Evolutionary conservation across 164 flowering plant species (phyloP), one percentile per base, ranked within the genome.

Genomic region (Tetrastigma voinierianum): DNA sequence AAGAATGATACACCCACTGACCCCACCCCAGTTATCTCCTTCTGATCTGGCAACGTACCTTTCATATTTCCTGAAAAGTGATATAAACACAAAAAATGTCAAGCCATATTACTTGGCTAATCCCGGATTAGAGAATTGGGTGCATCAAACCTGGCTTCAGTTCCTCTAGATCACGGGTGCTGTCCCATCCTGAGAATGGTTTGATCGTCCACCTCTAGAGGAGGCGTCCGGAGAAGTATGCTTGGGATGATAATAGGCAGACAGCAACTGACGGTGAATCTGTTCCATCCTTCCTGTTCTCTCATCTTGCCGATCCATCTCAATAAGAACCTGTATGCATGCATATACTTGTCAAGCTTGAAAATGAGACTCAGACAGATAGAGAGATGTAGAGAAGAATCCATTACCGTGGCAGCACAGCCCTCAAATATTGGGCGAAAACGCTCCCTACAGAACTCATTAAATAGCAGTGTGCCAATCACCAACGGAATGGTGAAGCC

Each of bases 371-470:
- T 25, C 16, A 19, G 10, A 10, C 6, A 5, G 23, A 45, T 24
- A 16, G 19, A 24, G 9, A 61, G 58, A 46, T 40, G 25, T 18
- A 57, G 61, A 60, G 40, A 62, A 48, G 54, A 54, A 16, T 17
- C 53, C 44, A 32, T n/a, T n/a, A n/a, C n/a, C n/a, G n/a, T 76
- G n/a, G 90, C 90, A 40, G 91, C 68, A 49, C 19, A 65, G 67
- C 67, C 76, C 68, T 68, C 70, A 65, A 96, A 93, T 40, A 88
- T 58, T 11, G 97, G n/a, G n/a, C 16, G 70, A 71, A 93, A 96
- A 47, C 97, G 81, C n/a, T 89, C 81, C 74, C 96, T 76, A 68
- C 98, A 91, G 65, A 85, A 96, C 77, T n/a, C 89, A 47, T 91
- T 80, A 75, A 93, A 96, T 32, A 96, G 85, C 47, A 96, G 82